phyloP scores from a whole-genome alignment of 768 basidiomycete species.

The Tulasnella sp. region DNA sequence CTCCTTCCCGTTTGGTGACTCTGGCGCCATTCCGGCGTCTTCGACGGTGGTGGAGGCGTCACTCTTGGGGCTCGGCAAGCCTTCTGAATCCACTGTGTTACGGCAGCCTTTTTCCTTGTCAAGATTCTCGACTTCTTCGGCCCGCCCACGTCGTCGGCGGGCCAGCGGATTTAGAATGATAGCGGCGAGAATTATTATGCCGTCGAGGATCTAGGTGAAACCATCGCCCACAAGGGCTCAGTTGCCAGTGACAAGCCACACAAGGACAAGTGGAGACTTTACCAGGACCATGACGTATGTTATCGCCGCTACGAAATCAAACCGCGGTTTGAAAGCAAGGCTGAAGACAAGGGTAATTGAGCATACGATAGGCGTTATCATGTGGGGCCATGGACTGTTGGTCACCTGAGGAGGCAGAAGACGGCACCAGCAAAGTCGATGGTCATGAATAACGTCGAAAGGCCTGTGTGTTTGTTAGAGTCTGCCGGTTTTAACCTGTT shows the following conservation, averaged over 20 bases:
- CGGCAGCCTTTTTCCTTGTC: background rate
- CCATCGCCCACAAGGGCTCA: background rate
- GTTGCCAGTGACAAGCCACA: background rate
- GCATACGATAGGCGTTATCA: background rate
- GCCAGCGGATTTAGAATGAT: constrained; percentile 26
- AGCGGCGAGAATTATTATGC: constrained; percentile 23
- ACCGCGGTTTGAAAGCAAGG: constrained; percentile 57
- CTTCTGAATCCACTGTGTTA: background rate
- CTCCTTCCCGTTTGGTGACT: background rate
- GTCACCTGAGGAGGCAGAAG: constrained; percentile 58
- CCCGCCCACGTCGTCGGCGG: background rate
- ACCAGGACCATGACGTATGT: constrained; percentile 62
- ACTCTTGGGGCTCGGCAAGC: background rate
- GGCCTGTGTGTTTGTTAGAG: constrained; percentile 39
- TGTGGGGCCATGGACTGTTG: background rate
- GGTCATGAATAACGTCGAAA: constrained; percentile 63
- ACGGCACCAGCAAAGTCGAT: constrained; percentile 68
- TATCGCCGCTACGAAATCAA: constrained; percentile 60
- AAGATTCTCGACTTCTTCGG: background rate
- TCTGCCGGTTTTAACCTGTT: background rate
- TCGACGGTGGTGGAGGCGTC: background rate
- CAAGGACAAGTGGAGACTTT: constrained; percentile 30
- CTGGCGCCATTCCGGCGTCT: background rate
- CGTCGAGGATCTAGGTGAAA: constrained; percentile 24
- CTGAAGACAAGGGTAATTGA: background rate